Evolutionary conservation across 768 basidiomycete genomes (phyloP), one percentile per base, ranked within the genome.

Genomic region (Exsudoporus frostii): DNA sequence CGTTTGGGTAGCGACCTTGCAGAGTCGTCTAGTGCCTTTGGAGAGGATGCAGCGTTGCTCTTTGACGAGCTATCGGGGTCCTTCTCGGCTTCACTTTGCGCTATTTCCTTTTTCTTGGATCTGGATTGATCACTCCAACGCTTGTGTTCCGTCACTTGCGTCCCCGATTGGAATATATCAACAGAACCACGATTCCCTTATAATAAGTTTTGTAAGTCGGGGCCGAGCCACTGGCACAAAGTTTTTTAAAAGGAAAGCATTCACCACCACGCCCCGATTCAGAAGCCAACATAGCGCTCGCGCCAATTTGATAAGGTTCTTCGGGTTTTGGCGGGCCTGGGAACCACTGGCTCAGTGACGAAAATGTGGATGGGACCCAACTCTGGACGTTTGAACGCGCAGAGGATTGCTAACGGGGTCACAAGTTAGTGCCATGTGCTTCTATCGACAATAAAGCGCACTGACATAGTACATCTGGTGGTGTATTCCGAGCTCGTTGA

Each of bases 401-500:
- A 37, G 55, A 48, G 1, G 57, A 60, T 50, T 52, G 45, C 61
- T 65, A 24, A 46, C 7, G n/a, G 17, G 7, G 20, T 29, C 27
- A 40, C 41, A 44, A 14, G 43, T 52, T 15, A 42, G 42, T 38
- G 7, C 25, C 14, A 29, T 24, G 24, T 10, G 17, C 19, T 8
- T n/a, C 13, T 20, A 20, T n/a, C 32, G 8, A 34, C 17, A 4
- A 27, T 11, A 8, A 50, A 50, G 19, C 14, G 51, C 19, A 67
- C 77, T 17, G 51, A 88, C 89, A 61, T 82, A 67, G 51, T 79
- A 81, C 5, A 78, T 63, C 47, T 75, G 77, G 30, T 82, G 73
- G 68, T 92, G 91, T 48, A 85, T 82, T 25, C 76, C 74, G 4
- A 97, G 79, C 61, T 92, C 89, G 5, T 79, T 69, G 19, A 95